Evolutionary conservation across 208 protist genomes (phyloP), one percentile per base, ranked within the genome.

Genomic region (Trypanosoma vivax): DNA sequence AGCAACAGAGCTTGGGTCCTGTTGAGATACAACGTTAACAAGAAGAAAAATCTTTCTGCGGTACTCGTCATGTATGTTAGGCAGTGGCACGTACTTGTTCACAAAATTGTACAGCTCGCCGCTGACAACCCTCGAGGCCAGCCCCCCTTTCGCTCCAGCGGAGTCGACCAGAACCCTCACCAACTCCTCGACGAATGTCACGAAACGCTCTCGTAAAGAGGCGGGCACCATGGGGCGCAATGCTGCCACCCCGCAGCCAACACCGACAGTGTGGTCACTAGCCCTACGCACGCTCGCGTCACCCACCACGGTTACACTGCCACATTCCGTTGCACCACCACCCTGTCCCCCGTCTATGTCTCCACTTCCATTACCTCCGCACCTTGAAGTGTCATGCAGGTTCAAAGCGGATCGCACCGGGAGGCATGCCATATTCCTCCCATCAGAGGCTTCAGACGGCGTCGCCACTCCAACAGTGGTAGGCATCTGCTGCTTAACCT

Each of bases 31-130:
- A 21, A 94, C 81, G 48, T 94, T 94, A 33, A 94, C 83, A 31
- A 94, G 67, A 35, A 94, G 66, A 68, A 87, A 94, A 19, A 94
- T 75, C 66, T 94, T 94, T 27, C 87, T 77, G 3, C 87, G 77
- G 67, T 94, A 94, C 54, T 89, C 83, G 60, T 94, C 87, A 42
- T 94, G 87, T 45, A 94, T 90, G 60, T 91, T 94, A 9, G 87
- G 83, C 18, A 94, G 63, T 10, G 74, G 76, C 7, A 94, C 76
- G 54, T 88, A 72, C 29, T 73, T 48, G 29, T 75, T 79, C 51
- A 94, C 73, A 53, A 90, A 94, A 37, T 60, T 57, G 54, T 83
- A 84, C 18, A 92, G 73, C 47, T 81, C 77, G 2, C 68, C 68
- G 67, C 77, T 90, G 24, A 88, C 60, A 57, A 90, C 72, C 41